Base-by-base conservation (phyloP, 2,329 filamentous ascomycete genomes). In the Cytospora schulzeri region DNA sequence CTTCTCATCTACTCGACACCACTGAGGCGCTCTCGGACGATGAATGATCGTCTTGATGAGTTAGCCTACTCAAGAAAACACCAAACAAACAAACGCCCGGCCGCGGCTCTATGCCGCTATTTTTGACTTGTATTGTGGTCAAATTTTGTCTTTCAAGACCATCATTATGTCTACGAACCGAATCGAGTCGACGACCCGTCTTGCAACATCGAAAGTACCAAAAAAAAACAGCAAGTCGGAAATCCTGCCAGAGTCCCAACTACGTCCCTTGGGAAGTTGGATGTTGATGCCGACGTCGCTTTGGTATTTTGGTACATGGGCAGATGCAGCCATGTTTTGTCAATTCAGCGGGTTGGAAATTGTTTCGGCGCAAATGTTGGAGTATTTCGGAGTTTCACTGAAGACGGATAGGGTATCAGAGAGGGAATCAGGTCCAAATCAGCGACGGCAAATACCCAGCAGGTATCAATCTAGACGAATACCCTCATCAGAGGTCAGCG, bases 211-310 rank as follows among this genome's bases (percentile, higher is more conserved):
- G 33, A 28, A 45, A 45, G 3, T 5, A 38, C 33, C n/a, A 50
- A 55, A 56, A 57, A 50, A 55, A 56, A 57, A 51, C 22, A 62
- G 41, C 41, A 38, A 53, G 60, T n/a, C 17, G 41, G 59, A 38
- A 19, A 41, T 19, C 8, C 14, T 35, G 33, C 31, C 35, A 17
- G 38, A n/a, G 17, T 6, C 2, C n/a, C 38, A 19, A 1, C 8
- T 41, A 19, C 8, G 38, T n/a, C 12, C 15, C 19, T 41, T 41
- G 45, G 22, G 7, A 7, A 12, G 6, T 24, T 24, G 5, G 45
- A 12, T 55, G n/a, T 33, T 17, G 17, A 12, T 22, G 50, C 26
- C 59, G 38, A 33, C 22, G 2, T 55, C 12, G 24, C 14, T 35
- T 14, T 11, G 33, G 12, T 35, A 35, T 29, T 29, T 29, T 17